A percentile compares a stretch with the other conserved stretches of the same genome.
Conservation (phyloP, 768 basidiomycete genomes). For the Candolleomyces efflorescens region DNA sequence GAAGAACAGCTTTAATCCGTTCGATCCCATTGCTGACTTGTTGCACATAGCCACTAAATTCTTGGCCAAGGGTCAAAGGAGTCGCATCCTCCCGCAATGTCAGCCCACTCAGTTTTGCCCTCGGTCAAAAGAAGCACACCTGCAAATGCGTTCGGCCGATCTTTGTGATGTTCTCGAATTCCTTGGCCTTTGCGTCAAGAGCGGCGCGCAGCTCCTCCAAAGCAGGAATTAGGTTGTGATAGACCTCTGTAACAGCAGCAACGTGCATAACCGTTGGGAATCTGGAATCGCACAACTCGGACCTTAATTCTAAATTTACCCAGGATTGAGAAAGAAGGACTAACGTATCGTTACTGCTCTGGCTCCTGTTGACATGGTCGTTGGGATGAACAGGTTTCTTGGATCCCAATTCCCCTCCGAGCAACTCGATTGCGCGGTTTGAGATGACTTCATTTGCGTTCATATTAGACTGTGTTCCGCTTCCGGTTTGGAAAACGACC, state of each 20-base stretch:
- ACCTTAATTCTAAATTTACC: neutral
- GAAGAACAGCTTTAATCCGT: slow-evolving; percentile 75
- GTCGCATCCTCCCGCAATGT: slow-evolving; percentile 75
- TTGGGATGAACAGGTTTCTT: slow-evolving; percentile 99
- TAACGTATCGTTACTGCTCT: slow-evolving; percentile 97
- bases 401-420: slow-evolving; percentile 92
- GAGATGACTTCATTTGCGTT: slow-evolving; percentile 98
- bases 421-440: slow-evolving; percentile 94
- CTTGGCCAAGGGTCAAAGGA: slow-evolving; percentile 95
- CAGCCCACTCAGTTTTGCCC: neutral
- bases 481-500: slow-evolving; percentile 99
- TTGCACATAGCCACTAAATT: slow-evolving; percentile 97
- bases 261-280: slow-evolving; percentile 99
- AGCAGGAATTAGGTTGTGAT: slow-evolving; percentile 76
- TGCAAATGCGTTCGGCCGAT: slow-evolving; percentile 97
- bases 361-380: slow-evolving; percentile 99
- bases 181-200: slow-evolving; percentile 74
- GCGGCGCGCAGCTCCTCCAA: slow-evolving; percentile 80
- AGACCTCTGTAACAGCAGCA: slow-evolving; percentile 88
- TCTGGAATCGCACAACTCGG: slow-evolving; percentile 32
- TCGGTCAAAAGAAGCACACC: slow-evolving; percentile 27
- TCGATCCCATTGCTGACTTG: slow-evolving; percentile 90
- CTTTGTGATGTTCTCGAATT: slow-evolving; percentile 92
- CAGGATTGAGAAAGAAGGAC: slow-evolving; percentile 21
- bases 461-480: slow-evolving; percentile 99